phyloP scores from a whole-genome alignment of 495 filamentous ascomycete genomes.

The Cercophora sp. region DNA sequence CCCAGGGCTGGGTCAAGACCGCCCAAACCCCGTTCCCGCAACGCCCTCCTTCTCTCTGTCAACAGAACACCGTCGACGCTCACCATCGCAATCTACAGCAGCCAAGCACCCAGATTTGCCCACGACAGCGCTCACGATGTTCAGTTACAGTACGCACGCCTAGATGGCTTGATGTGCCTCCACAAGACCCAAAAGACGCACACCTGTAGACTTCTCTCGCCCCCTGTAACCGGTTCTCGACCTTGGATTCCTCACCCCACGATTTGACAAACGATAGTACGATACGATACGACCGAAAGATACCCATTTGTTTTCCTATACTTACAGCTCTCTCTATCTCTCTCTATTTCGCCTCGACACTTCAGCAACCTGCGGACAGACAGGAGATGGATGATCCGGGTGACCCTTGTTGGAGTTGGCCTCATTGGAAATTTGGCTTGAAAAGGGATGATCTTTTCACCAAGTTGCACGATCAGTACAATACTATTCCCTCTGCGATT shows the following conservation, averaged over 20 bases:
- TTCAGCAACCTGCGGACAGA: background rate
- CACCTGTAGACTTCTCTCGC: constrained; percentile 14
- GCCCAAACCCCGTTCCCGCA: constrained; percentile 11
- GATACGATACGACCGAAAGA: constrained; percentile 14
- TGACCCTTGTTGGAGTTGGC: constrained; percentile 39
- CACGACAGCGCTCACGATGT: constrained; percentile 25
- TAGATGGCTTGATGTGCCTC: constrained; percentile 35
- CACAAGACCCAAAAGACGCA: constrained; percentile 15
- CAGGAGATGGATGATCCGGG: constrained; percentile 44
- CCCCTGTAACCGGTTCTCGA: constrained; percentile 28
- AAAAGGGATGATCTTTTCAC: constrained; percentile 37
- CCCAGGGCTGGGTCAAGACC: constrained; percentile 10
- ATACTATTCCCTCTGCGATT: constrained; percentile 34
- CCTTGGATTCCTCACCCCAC: constrained; percentile 23
- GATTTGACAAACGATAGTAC: constrained; percentile 5
- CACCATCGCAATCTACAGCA: constrained; percentile 3
- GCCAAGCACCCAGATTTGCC: constrained; percentile 16
- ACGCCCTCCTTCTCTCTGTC: constrained; percentile 12
- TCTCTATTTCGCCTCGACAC: too few species aligned
- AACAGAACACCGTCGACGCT: constrained; percentile 2
- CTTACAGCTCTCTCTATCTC: constrained; percentile 11
- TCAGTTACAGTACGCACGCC: constrained; percentile 6
- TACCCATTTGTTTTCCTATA: constrained; percentile 8
- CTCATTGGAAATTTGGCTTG: constrained; percentile 47
- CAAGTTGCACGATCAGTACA: constrained; percentile 39